Percentiles rank a stretch among this genome's conserved stretches.
Evolutionary conservation across 2,329 filamentous ascomycete species (phyloP).

Genomic region (Pseudofabraea citricarpa): DNA sequence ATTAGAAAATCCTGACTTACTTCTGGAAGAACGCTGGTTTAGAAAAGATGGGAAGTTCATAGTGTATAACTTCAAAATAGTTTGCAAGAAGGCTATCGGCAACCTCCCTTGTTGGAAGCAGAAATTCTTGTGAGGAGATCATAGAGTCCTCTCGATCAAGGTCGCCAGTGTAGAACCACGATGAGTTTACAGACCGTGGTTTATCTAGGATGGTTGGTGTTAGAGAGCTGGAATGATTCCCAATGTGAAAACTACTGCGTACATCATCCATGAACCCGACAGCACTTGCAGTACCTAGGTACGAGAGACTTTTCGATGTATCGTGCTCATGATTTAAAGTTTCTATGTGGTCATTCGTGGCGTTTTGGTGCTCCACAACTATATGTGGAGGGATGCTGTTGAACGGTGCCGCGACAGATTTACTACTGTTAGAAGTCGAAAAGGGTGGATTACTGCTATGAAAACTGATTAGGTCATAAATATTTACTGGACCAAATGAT

Average conservation of each 20-base stretch:
- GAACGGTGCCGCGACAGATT: too few relatives aligned
- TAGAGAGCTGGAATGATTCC: not conserved
- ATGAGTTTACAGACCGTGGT: not conserved
- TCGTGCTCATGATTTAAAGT: too few relatives aligned
- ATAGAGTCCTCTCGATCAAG: not conserved
- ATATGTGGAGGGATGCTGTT: too few relatives aligned
- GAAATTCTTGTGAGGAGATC: not conserved
- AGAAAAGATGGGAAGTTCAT: constrained; percentile 2
- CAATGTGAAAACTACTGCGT: not conserved
- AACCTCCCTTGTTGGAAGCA: not conserved
- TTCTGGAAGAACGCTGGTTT: constrained; percentile 1
- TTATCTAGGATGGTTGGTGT: not conserved
- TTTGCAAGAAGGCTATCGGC: constrained; percentile 1
- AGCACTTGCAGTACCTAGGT: constrained; percentile 1
- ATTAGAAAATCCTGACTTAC: not conserved
- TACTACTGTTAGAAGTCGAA: too few relatives aligned
- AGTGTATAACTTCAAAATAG: constrained; percentile 1
- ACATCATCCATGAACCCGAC: constrained; percentile 5
- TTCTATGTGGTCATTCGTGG: too few relatives aligned
- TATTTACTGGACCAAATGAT: too few relatives aligned
- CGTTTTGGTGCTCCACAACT: too few relatives aligned
- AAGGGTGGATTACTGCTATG: too few relatives aligned
- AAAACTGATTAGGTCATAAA: too few relatives aligned
- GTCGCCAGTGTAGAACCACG: not conserved
- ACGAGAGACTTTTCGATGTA: too few relatives aligned